These are phyloP conservation scores for Litsea cubeba DNA, from an alignment of 164 flowering plant species.

Conservation along the genomic window DNA sequence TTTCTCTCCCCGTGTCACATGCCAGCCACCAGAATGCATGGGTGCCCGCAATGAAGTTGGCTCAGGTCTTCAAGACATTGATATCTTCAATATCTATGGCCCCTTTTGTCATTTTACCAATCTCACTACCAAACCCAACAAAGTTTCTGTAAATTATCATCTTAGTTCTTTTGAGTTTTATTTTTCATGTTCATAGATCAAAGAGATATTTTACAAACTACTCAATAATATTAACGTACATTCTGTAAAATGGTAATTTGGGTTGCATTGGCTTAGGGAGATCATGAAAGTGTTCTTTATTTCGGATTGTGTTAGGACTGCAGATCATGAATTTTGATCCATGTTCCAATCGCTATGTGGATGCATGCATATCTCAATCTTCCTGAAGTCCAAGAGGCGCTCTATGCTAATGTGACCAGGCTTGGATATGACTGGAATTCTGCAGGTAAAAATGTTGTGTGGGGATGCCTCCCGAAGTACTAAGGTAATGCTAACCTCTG, in stretches of 20 bases:
- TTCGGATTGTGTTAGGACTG: neutral
- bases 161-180: neutral
- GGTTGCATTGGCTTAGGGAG: too few species aligned
- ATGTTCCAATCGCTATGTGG: neutral
- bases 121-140: slow-evolving; percentile 37
- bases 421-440: neutral
- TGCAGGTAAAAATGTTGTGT: neutral
- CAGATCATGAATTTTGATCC: neutral
- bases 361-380: neutral
- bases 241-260: too few species aligned
- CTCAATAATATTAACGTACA: neutral
- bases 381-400: neutral
- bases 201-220: neutral
- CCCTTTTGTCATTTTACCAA: slow-evolving; percentile 30
- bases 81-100: slow-evolving; percentile 63
- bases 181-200: neutral
- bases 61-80: slow-evolving; percentile 6
- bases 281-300: too few species aligned
- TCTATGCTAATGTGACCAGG: neutral
- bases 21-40: neutral
- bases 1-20: slow-evolving; percentile 25
- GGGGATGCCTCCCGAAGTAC: too few species aligned
- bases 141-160: slow-evolving; percentile 17
- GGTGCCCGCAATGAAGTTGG: slow-evolving; percentile 13
- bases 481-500: too few species aligned